Conservation (phyloP, 2,329 filamentous ascomycete genomes). For the Gnomoniopsis sp. region DNA sequence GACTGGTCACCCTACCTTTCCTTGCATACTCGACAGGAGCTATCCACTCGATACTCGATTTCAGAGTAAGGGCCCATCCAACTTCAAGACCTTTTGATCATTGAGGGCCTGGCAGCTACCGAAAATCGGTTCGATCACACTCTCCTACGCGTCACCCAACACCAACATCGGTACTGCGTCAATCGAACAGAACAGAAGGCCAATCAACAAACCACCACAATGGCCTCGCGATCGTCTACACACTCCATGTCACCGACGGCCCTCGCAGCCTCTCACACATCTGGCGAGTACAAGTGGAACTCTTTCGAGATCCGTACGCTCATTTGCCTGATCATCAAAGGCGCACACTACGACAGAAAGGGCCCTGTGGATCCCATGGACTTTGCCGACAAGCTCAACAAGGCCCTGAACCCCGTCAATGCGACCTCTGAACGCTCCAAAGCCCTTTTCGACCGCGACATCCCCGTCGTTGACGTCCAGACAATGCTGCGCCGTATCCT, state of each 20-base stretch:
- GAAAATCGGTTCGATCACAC: no score
- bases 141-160: no score
- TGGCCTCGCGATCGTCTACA: no score
- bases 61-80: no score
- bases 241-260: neutral
- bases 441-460: slow-evolving; percentile 8
- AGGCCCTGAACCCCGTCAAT: slow-evolving; percentile 12
- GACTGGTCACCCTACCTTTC: no score
- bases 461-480: slow-evolving; percentile 8
- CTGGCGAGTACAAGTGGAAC: slow-evolving; percentile 1
- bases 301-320: slow-evolving; percentile 14
- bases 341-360: slow-evolving; percentile 1
- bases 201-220: no score
- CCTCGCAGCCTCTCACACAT: neutral
- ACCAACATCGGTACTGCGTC: no score
- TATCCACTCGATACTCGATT: no score
- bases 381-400: slow-evolving; percentile 14
- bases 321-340: slow-evolving; percentile 16
- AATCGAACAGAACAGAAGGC: no score
- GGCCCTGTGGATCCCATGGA: slow-evolving; percentile 7
- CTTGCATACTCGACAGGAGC: no score
- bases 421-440: neutral
- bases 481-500: slow-evolving; percentile 14
- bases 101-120: no score
- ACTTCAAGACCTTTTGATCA: no score